Base-by-base conservation (phyloP, 129 eudicot species). In the Erigeron canadensis region DNA sequence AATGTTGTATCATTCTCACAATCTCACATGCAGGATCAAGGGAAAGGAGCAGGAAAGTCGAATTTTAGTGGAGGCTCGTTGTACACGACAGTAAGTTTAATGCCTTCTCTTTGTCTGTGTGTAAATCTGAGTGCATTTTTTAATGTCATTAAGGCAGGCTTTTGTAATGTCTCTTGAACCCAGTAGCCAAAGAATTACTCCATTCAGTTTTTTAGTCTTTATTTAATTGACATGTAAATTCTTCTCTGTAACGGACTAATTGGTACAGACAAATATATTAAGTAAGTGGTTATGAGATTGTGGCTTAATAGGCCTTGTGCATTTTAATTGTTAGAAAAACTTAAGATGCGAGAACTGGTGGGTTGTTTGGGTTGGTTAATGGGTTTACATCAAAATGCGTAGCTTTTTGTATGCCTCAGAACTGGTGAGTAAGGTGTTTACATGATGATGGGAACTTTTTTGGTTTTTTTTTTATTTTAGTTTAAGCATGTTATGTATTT, bases 41-140 rank as follows among this genome's bases (percentile, higher is more conserved):
- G 84, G 21, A 84, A 81, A 68, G 74, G 80, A 51, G 72, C 77
- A 2, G 82, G 79, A 21, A 78, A 78, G 71, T 39, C 86, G 13
- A 86, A 75, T 62, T 82, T 67, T 54, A 51, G 83, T 75, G 87
- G 96, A 73, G 92, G 89, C 63, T 69, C 84, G 28, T 85, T 85
- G 70, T 86, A 72, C 77, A 75, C 80, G 0, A 76, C 84, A 34
- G 89, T 89, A 69, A 77, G 82, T 77, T 47, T 48, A 48, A 48
- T 48, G 19, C 18, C 19, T 48, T 15, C 19, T 48, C 55, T 1
- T 48, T 15, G 55, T 17, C 8, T 5, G 55, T 48, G 15, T 5
- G 16, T 12, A 48, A 12, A 48, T 12, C 13, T 48, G 8, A 48
- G 19, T 48, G 18, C 53, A 46, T 1, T 0, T 10, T 46, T n/a